phyloP scores from a whole-genome alignment of 2,329 filamentous ascomycete genomes.

The Coleophoma cylindrospora region DNA sequence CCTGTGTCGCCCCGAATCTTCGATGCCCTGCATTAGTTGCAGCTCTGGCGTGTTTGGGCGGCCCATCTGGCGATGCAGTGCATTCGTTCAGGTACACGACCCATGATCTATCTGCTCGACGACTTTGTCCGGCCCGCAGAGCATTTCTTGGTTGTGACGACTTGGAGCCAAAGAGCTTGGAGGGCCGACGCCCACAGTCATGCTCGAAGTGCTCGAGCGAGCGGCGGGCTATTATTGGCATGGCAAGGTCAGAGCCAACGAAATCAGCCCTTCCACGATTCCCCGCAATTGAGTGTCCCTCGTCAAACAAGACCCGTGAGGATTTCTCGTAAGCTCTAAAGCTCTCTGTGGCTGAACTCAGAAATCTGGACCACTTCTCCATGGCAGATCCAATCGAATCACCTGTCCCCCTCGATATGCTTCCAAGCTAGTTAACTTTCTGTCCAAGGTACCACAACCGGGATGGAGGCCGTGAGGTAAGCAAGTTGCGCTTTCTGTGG shows the following conservation, averaged over 20 bases:
- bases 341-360: background rate
- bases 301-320: background rate
- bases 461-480: background rate
- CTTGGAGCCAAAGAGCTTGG: too few species aligned
- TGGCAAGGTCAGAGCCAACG: too few species aligned
- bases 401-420: background rate
- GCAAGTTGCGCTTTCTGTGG: slow-evolving; percentile 1
- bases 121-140: too few species aligned
- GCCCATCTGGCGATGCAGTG: too few species aligned
- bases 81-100: background rate
- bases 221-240: too few species aligned
- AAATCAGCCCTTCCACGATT: background rate
- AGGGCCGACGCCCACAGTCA: too few species aligned
- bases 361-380: background rate
- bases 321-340: background rate
- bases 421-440: too few species aligned
- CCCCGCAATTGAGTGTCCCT: too few species aligned
- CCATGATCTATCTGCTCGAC: too few species aligned
- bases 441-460: background rate
- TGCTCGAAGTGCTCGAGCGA: too few species aligned
- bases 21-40: background rate
- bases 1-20: background rate
- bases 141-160: too few species aligned
- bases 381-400: background rate
- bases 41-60: too few species aligned